Evolutionary conservation across 805 yeast genomes (phyloP).

Genomic region (Candida lessepsii): DNA sequence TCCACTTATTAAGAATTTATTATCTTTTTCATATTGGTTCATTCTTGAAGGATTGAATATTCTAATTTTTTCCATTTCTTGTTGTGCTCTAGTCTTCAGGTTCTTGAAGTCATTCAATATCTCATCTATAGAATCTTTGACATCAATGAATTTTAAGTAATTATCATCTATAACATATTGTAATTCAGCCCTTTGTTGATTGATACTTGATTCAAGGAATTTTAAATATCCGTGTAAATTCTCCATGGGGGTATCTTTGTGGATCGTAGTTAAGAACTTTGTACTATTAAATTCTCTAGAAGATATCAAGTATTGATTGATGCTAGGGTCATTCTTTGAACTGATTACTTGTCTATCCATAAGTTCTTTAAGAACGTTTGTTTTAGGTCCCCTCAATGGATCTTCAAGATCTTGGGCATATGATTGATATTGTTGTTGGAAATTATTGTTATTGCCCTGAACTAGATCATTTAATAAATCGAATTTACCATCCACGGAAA

Average conservation of each 20-base stretch:
- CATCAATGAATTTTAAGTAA: conserved; percentile 33
- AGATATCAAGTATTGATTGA: conserved; percentile 33
- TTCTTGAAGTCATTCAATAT: conserved; percentile 31
- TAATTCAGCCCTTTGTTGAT: conserved; percentile 34
- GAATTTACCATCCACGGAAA: conserved; percentile 31
- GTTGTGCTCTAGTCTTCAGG: conserved; percentile 35
- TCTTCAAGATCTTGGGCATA: conserved; percentile 28
- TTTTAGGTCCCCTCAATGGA: conserved; percentile 32
- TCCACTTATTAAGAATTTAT: conserved; percentile 26
- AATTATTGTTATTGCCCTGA: conserved; percentile 9
- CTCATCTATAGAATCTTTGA: conserved; percentile 41
- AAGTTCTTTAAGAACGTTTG: conserved; percentile 28
- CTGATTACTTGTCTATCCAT: conserved; percentile 22
- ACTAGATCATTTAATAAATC: conserved; percentile 29
- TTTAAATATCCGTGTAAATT: conserved; percentile 28
- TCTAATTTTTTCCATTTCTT: conserved; percentile 31
- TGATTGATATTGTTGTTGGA: conserved; percentile 6
- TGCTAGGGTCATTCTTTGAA: conserved; percentile 28
- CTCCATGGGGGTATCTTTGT: conserved; percentile 37
- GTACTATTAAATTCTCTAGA: conserved; percentile 36
- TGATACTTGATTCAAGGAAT: conserved; percentile 34
- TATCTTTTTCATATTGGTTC: conserved; percentile 17
- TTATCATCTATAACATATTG: conserved; percentile 37
- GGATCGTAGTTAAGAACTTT: conserved; percentile 36
- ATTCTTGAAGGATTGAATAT: conserved; percentile 37